Percentiles rank a stretch among this genome's conserved stretches.
Evolutionary conservation across 257 asterid genomes (phyloP).

Genomic region (Echites panduratus): DNA sequence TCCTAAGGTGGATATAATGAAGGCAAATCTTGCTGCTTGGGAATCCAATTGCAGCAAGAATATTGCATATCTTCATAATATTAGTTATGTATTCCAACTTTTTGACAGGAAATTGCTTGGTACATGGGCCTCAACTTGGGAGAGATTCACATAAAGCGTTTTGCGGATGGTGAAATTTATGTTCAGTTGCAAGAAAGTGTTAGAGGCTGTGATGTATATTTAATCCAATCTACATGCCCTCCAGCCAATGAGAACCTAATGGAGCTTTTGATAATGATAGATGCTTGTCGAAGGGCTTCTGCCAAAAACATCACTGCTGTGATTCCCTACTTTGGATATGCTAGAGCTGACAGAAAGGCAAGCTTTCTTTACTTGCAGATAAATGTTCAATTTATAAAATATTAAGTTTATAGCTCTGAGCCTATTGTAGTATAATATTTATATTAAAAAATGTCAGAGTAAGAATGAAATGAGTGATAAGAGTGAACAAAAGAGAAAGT

Average conservation of each 20-base stretch:
- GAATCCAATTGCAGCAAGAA: neutral
- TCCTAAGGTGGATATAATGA: neutral
- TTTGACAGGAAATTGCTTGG: constrained; percentile 79
- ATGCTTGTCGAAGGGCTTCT: constrained; percentile 95
- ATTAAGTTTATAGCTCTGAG: neutral
- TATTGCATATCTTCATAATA: neutral
- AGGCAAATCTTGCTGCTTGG: neutral
- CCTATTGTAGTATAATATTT: neutral
- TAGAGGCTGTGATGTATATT: constrained; percentile 82
- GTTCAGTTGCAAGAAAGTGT: constrained; percentile 95
- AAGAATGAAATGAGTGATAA: neutral
- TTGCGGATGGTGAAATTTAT: constrained; percentile 93
- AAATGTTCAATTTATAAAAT: neutral
- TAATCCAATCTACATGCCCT: constrained; percentile 83
- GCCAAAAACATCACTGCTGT: constrained; percentile 86
- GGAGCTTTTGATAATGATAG: constrained; percentile 90
- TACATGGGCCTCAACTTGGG: constrained; percentile 87
- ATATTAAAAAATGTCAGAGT: neutral
- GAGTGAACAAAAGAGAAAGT: neutral
- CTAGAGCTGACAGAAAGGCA: constrained; percentile 92
- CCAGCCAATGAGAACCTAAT: constrained; percentile 87
- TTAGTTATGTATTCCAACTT: neutral
- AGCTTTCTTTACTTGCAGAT: constrained; percentile 12
- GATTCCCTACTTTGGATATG: constrained; percentile 90
- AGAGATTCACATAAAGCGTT: constrained; percentile 53